Percentiles rank a stretch among this genome's conserved stretches.
Conservation (phyloP, 2,329 filamentous ascomycete species). For the Phaeosphaeria sp. region DNA sequence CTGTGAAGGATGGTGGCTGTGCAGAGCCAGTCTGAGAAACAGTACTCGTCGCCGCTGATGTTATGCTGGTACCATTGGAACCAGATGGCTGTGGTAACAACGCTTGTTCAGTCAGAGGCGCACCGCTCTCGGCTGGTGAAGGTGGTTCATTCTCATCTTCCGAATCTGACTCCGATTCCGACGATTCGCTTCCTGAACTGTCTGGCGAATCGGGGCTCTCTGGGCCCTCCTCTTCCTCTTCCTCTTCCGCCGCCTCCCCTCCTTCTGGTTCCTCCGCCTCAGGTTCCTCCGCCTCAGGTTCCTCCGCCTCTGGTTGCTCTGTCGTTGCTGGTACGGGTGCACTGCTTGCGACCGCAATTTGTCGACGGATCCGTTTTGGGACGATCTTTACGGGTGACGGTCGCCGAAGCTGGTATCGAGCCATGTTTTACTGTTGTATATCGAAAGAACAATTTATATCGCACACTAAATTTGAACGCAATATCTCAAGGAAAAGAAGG, state of each 20-base stretch:
- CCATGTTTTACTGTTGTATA: conserved; percentile 26
- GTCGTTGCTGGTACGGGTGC: background rate
- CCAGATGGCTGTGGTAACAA: background rate
- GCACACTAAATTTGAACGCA: background rate
- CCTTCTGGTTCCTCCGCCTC: conserved; percentile 3
- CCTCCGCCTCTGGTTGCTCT: conserved; percentile 5
- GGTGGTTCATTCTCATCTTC: conserved; percentile 13
- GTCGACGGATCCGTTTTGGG: conserved; percentile 23
- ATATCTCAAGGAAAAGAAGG: conserved; percentile 12
- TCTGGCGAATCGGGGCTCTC: conserved; percentile 32
- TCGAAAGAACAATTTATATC: background rate
- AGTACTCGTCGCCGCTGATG: background rate
- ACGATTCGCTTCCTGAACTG: conserved; percentile 17
- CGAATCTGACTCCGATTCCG: conserved; percentile 15
- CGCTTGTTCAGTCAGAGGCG: background rate
- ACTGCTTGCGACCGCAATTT: conserved; percentile 21
- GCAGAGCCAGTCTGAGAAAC: conserved; percentile 2
- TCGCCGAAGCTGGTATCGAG: conserved; percentile 33
- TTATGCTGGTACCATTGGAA: conserved; percentile 1
- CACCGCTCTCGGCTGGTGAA: background rate
- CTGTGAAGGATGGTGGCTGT: conserved; percentile 3
- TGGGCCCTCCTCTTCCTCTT: conserved; percentile 16
- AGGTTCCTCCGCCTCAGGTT: conserved; percentile 3
- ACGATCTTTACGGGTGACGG: conserved; percentile 34
- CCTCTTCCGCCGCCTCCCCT: conserved; percentile 6